Percentiles rank a stretch among this genome's conserved stretches.
Conservation (phyloP, 345 rosid genomes). For the Salix purpurea region DNA sequence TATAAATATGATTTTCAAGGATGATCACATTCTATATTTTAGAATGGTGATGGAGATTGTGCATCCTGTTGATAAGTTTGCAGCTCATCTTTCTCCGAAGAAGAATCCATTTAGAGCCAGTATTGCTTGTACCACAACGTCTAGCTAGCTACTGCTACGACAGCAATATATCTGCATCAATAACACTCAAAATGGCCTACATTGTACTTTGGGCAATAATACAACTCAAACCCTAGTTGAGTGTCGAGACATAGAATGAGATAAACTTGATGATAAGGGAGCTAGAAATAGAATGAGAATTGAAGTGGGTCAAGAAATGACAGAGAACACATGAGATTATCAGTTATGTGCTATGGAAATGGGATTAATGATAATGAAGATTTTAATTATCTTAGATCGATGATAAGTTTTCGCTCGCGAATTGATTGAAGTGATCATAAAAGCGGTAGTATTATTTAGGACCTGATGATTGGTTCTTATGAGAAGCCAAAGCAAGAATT, state of each 20-base stretch:
- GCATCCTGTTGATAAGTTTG: too few species aligned
- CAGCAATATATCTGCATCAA: background rate
- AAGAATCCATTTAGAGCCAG: too few species aligned
- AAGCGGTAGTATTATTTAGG: conserved; percentile 16
- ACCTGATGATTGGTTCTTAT: conserved; percentile 33
- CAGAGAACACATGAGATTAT: background rate
- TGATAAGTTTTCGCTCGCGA: too few species aligned
- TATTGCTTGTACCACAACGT: too few species aligned
- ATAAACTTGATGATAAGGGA: background rate
- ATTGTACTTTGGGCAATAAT: background rate
- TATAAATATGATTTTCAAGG: background rate
- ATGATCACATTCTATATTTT: background rate
- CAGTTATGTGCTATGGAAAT: conserved; percentile 20
- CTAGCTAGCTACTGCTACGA: too few species aligned
- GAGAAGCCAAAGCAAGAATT: conserved; percentile 61
- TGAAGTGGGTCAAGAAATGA: background rate
- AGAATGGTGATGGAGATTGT: too few species aligned
- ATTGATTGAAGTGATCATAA: background rate
- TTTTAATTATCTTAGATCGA: background rate
- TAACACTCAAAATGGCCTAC: background rate
- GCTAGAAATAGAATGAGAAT: too few species aligned
- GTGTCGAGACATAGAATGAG: background rate
- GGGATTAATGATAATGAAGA: background rate
- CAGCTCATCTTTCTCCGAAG: too few species aligned
- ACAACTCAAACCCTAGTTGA: background rate